phyloP scores from a whole-genome alignment of 106 monocot genomes.

The Phalaenopsis equestris region DNA sequence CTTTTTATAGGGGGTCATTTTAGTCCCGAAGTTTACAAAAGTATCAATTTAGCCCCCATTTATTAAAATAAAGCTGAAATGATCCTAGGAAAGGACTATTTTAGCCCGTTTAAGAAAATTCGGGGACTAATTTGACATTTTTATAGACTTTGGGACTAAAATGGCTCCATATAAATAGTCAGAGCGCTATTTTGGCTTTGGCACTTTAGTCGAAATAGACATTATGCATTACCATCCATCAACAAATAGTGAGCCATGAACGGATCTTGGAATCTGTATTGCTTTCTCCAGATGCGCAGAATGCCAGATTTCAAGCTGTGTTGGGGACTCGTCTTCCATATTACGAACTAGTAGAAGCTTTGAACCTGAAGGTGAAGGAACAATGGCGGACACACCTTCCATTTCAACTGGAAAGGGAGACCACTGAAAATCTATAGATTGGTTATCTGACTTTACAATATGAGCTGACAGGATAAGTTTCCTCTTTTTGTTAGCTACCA shows the following conservation, averaged over 20 bases:
- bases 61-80: too few species aligned
- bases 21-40: too few species aligned
- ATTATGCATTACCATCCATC: conserved; percentile 71
- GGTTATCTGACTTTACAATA: conserved; percentile 37
- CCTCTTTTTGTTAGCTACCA: conserved; percentile 62
- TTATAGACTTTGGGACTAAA: too few species aligned
- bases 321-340: conserved; percentile 61
- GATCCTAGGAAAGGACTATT: too few species aligned
- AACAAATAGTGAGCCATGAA: conserved; percentile 72
- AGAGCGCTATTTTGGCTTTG: too few species aligned
- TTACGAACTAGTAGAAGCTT: conserved; percentile 83
- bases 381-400: conserved; percentile 52
- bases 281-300: conserved; percentile 58
- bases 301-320: conserved; percentile 78
- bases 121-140: too few species aligned
- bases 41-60: too few species aligned
- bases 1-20: too few species aligned
- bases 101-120: too few species aligned
- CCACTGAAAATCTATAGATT: conserved; percentile 65
- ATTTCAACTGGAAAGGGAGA: conserved; percentile 91
- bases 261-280: conserved; percentile 61
- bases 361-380: conserved; percentile 85
- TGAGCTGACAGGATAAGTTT: conserved; percentile 58
- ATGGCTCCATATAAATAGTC: too few species aligned
- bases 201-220: not conserved